phyloP scores from a whole-genome alignment of 768 basidiomycete genomes.

The Amanita fuliginea region DNA sequence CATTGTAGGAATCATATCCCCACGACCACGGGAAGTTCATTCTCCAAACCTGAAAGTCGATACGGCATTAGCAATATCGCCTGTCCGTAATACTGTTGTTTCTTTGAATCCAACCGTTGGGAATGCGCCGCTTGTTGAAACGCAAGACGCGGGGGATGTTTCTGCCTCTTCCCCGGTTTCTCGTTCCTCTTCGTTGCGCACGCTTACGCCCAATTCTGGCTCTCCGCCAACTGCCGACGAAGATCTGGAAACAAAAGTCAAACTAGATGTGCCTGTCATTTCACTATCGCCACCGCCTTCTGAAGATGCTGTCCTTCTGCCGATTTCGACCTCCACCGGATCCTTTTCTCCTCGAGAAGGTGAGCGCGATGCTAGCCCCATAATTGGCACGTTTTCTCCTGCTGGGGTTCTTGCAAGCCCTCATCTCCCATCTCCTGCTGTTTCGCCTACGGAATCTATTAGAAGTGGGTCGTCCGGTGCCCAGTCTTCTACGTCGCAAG shows the following conservation, averaged over 20 bases:
- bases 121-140: background rate
- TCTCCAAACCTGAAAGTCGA: background rate
- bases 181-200: background rate
- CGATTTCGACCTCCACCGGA: background rate
- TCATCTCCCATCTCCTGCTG: background rate
- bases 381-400: background rate
- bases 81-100: background rate
- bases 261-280: conserved; percentile 1
- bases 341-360: background rate
- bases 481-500: background rate
- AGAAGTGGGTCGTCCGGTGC: background rate
- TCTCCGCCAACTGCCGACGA: background rate
- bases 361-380: background rate
- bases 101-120: background rate
- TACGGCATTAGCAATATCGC: background rate
- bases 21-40: background rate
- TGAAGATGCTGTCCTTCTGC: background rate
- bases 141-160: background rate
- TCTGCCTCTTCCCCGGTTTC: background rate
- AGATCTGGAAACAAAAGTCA: background rate
- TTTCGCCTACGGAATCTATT: background rate
- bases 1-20: background rate
- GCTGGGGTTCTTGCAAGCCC: background rate
- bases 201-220: background rate
- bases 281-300: conserved; percentile 4